Conservation (phyloP, 495 filamentous ascomycete genomes). For the Aspergillus biplanus region DNA sequence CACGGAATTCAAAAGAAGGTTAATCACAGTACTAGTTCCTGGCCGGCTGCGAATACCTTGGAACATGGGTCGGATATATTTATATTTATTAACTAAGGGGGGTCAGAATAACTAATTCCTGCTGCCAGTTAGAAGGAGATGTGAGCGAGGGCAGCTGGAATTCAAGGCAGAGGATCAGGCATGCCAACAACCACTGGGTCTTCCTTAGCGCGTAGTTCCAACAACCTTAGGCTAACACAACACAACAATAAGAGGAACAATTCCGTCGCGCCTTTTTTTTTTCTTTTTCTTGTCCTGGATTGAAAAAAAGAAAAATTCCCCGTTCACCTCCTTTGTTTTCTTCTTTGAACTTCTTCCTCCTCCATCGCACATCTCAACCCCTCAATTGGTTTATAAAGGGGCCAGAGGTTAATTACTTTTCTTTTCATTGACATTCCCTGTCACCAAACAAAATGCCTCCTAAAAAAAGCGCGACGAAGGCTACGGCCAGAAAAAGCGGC, state of each 20-base stretch:
- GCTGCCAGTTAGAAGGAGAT: neutral
- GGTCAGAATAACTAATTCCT: neutral
- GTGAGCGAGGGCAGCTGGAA: conserved; percentile 2
- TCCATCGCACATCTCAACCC: neutral
- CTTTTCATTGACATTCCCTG: neutral
- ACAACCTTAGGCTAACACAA: conserved; percentile 6
- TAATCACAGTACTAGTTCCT: no score
- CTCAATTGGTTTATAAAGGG: neutral
- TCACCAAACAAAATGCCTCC: conserved; percentile 37
- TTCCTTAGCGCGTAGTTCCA: conserved; percentile 13
- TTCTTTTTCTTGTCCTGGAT: neutral
- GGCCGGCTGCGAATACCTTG: no score
- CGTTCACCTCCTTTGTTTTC: neutral
- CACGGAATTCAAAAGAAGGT: no score
- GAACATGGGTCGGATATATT: no score
- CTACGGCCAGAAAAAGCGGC: conserved; percentile 12
- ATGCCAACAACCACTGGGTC: conserved; percentile 1
- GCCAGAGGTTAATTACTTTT: neutral
- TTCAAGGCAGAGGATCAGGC: neutral
- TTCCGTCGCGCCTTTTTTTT: conserved; percentile 12
- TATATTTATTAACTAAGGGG: no score
- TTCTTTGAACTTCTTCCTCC: neutral
- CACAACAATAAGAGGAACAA: neutral
- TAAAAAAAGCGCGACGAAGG: conserved; percentile 32
- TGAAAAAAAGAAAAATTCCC: neutral